Percentiles rank a stretch among this genome's conserved stretches.
These are phyloP conservation scores for Populus alba DNA, from an alignment of 345 rosid species.

Conservation along the genomic window DNA sequence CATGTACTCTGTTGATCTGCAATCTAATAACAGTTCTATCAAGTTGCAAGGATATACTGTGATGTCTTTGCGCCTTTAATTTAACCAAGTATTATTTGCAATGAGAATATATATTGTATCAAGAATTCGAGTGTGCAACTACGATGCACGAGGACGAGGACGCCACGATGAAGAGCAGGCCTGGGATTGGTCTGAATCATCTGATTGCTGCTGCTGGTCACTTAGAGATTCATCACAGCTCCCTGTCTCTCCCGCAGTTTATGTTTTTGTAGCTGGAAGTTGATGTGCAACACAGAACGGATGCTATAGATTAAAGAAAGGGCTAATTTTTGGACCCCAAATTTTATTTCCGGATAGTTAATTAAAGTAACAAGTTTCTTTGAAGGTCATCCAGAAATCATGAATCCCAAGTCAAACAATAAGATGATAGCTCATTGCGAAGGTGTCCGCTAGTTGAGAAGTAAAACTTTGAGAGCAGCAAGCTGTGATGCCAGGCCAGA, in stretches of 20 bases:
- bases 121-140: no score
- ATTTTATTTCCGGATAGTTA: no score
- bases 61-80: not conserved
- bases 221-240: not conserved
- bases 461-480: not conserved
- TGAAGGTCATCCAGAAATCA: not conserved
- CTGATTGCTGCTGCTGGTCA: not conserved
- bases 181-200: not conserved
- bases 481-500: not conserved
- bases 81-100: conserved; percentile 7
- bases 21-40: not conserved
- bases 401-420: not conserved
- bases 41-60: conserved; percentile 6
- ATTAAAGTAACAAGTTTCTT: not conserved
- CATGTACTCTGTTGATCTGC: conserved; percentile 4
- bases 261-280: not conserved
- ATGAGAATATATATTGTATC: not conserved
- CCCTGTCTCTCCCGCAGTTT: not conserved
- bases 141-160: no score
- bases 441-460: not conserved
- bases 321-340: not conserved
- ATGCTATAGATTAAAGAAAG: not conserved
- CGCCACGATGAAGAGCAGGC: no score
- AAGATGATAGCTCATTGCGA: not conserved
- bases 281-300: not conserved